Conservation (phyloP, 345 rosid species). For the Mangifera indica region DNA sequence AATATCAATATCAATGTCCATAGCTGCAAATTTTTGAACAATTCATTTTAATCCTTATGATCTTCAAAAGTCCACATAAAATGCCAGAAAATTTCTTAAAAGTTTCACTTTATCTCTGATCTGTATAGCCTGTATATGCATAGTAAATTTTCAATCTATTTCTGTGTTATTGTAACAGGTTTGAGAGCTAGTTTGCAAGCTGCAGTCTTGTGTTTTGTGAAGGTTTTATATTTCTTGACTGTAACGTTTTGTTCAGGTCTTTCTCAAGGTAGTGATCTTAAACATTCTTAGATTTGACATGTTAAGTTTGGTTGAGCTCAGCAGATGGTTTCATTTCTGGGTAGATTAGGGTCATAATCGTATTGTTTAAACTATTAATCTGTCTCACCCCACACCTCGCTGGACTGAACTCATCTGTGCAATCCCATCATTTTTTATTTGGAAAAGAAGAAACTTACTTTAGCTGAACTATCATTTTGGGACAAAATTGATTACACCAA, state of each 20-base stretch:
- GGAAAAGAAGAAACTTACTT: no score
- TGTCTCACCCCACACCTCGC: background rate
- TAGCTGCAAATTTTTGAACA: background rate
- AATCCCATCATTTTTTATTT: background rate
- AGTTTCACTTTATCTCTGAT: no score
- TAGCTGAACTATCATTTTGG: no score
- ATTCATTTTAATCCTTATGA: background rate
- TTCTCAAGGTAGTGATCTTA: background rate
- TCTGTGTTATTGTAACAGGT: no score
- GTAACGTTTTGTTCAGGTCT: background rate
- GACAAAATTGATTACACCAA: no score
- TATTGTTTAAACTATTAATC: background rate
- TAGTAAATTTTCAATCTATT: no score
- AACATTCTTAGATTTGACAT: constrained; percentile 6
- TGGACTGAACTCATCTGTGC: background rate
- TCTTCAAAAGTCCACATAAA: background rate
- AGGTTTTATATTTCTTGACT: background rate
- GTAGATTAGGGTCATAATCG: no score
- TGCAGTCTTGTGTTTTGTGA: background rate
- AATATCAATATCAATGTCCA: background rate
- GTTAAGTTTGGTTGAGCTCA: background rate
- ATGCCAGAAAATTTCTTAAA: no score
- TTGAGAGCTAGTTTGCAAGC: no score
- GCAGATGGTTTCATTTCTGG: background rate
- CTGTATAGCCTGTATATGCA: no score